Evolutionary conservation across 768 basidiomycete genomes (phyloP), one percentile per base, ranked within the genome.

Genomic region (Suillus clintonianus): DNA sequence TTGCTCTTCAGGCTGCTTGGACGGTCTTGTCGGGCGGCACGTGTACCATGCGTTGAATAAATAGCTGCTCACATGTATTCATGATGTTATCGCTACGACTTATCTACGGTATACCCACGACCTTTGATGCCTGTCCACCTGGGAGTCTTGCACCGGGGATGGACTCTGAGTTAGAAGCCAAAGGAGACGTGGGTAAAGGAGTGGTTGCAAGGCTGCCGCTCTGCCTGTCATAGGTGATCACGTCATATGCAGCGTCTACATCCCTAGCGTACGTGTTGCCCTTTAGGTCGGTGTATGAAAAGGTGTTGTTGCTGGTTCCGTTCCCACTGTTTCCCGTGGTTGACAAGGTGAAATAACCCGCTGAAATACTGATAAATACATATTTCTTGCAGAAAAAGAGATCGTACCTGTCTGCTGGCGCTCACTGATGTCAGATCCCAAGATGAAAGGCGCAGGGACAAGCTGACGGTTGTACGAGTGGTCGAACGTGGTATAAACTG

Each of bases 241-340:
- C 81, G 69, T 88, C 83, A 66, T 84, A 78, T 3, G 83, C 83
- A 4, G 89, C 87, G 64, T 85, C 79, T 60, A 93, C 90, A 27
- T 77, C 69, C 61, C 90, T 80, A 61, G 75, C 73, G 73, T 82
- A 93, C 0, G 89, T 89, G 73, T 92, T 88, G 57, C 86, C 87
- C 7, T 75, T 74, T 51, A 68, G 67, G 71, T 92, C 89, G 13
- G 72, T 66, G 70, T 91, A 94, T 39, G 72, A 74, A 74, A 92
- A 87, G 1, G 81, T 82, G 71, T 92, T 92, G 75, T 83, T 85
- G 74, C 79, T 90, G 7, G 88, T 89, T 34, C 90, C 90, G 61
- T 90, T 90, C 1, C 87, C 90, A 8, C 74, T 74, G 70, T 86
- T 87, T 14, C 86, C 85, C 1, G 76, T 74, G 37, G 80, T 71